Conservation (phyloP, 257 asterid genomes). For the Nicotiana sylvestris region DNA sequence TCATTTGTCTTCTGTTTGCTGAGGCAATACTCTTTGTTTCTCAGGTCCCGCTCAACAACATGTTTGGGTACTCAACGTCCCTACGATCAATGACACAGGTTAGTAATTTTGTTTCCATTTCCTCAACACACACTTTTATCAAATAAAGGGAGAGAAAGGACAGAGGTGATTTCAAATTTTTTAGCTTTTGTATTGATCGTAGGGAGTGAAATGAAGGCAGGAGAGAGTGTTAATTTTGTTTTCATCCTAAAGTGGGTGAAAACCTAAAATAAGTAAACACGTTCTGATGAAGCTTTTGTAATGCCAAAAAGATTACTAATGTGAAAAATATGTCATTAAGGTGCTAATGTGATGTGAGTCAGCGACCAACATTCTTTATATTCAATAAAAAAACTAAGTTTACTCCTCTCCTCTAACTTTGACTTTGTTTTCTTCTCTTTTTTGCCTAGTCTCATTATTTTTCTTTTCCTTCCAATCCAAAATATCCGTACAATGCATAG, state of each 20-base stretch:
- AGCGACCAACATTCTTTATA: neutral
- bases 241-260: neutral
- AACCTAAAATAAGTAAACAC: neutral
- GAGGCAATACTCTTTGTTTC: neutral
- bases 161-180: neutral
- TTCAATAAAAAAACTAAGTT: neutral
- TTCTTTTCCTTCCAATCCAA: no score
- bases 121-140: neutral
- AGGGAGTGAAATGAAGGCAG: neutral
- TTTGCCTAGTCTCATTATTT: neutral
- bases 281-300: neutral
- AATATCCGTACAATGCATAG: neutral
- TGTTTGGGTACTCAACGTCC: conserved; percentile 97
- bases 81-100: conserved; percentile 99
- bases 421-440: neutral
- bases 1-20: neutral
- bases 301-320: neutral
- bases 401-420: neutral
- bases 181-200: neutral
- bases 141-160: neutral
- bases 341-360: neutral
- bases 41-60: conserved; percentile 98
- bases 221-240: neutral
- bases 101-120: conserved; percentile 10
- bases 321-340: neutral